Base-by-base conservation (phyloP, 805 yeast species). In the Yamadazyma sp. region DNA sequence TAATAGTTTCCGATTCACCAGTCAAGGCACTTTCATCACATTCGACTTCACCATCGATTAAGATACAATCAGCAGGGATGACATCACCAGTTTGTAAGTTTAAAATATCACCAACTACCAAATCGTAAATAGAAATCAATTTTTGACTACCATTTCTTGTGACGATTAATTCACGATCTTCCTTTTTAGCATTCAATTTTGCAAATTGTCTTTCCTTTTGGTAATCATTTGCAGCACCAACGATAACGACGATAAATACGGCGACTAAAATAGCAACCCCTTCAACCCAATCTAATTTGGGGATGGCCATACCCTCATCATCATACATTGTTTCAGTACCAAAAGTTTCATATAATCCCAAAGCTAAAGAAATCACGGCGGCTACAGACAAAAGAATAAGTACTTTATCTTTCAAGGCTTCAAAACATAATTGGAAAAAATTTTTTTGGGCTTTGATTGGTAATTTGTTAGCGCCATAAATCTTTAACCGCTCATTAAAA, bases 231-330 rank as follows among this genome's bases (percentile, higher is more conserved):
- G 77, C 82, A 2, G 96, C 93, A 32, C 97, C 95, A 10, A 94
- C 98, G 2, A 86, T 45, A 4, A 91, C 96, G 22, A 93, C 98
- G 40, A 93, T 91, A 4, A 78, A 51, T 16, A 93, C 85, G 14
- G 99, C 99, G 4, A 83, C 83, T 48, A 93, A 76, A 54, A 93
- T 93, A 26, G 98, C 99, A 24, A 89, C 95, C 48, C 99, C 99
- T 67, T 93, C 99, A 31, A 94, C 96, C 97, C 98, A 93, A 51
- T 91, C 96, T 21, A 93, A 94, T 50, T 80, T 76, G 12, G 97
- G 96, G 36, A 79, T 58, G 14, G 77, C 69, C 15, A 77, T 70
- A 18, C 96, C 95, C 44, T 86, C 86, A 5, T 75, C 78, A 56
- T 91, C 96, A 49, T 75, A 75, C 52, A 77, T 78, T 0, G 86